Conservation (phyloP, 331 rosid species). For the Dryas integrifolia region DNA sequence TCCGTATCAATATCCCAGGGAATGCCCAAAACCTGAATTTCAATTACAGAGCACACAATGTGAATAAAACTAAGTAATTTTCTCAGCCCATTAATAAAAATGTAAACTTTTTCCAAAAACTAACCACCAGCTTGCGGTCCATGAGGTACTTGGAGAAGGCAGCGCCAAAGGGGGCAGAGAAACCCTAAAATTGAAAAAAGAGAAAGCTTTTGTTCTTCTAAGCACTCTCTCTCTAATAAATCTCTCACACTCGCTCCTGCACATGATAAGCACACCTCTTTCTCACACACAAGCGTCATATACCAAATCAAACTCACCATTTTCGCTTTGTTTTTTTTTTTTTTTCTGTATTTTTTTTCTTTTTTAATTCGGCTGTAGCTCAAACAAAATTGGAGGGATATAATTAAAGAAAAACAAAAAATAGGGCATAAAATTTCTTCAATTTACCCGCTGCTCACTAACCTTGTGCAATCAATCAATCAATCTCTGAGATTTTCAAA, state of each 20-base stretch:
- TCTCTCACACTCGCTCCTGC: conserved; percentile 90
- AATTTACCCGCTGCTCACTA: conserved; percentile 69
- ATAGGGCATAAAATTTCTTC: conserved; percentile 20
- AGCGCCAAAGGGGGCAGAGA: conserved; percentile 35
- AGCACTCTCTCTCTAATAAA: conserved; percentile 70
- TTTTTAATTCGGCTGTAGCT: not conserved
- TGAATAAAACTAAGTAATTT: not conserved
- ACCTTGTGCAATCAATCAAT: conserved; percentile 40
- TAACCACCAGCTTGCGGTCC: conserved; percentile 97
- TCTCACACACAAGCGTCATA: conserved; percentile 78
- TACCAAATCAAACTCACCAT: conserved; percentile 62
- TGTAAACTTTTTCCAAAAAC: conserved; percentile 8
- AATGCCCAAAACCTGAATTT: conserved; percentile 72
- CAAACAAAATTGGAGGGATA: conserved; percentile 12
- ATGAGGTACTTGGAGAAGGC: conserved; percentile 28
- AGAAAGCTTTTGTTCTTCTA: conserved; percentile 47
- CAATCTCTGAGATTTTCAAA: conserved; percentile 29
- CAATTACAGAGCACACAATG: conserved; percentile 14
- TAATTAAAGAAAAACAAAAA: conserved; percentile 25
- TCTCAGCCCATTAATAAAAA: not conserved
- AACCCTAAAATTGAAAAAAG: conserved; percentile 49
- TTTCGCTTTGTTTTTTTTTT: not conserved
- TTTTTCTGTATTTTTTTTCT: not conserved
- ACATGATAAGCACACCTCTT: conserved; percentile 84
- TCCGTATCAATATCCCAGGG: conserved; percentile 93